Conservation (phyloP, 2,329 filamentous ascomycete species). For the Xylariaceae sp. region DNA sequence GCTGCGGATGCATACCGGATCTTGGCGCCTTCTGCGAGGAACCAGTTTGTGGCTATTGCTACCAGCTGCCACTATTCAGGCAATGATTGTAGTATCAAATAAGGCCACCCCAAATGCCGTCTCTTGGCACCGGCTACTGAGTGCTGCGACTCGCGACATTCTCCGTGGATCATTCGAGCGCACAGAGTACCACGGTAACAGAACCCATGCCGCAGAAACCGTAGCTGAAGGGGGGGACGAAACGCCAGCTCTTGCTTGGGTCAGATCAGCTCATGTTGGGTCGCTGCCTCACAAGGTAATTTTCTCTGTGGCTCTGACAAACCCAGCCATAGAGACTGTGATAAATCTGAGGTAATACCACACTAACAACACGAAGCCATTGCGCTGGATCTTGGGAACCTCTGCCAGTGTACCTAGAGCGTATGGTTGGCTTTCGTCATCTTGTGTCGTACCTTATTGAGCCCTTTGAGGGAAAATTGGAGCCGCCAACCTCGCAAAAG, state of each 20-base stretch:
- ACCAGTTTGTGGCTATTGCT: conserved; percentile 6
- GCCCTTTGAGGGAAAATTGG: background rate
- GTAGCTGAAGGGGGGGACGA: conserved; percentile 13
- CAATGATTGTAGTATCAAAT: conserved; percentile 28
- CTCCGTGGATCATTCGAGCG: too few relatives aligned
- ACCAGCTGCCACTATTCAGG: background rate
- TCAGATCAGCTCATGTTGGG: conserved; percentile 18
- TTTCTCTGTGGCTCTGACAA: background rate
- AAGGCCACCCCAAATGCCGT: conserved; percentile 23
- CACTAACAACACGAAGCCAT: background rate
- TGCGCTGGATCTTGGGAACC: background rate
- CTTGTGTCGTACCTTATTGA: conserved; percentile 3
- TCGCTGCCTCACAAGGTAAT: conserved; percentile 7
- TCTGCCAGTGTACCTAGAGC: background rate
- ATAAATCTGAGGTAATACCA: conserved; percentile 9
- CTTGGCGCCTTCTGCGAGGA: conserved; percentile 13
- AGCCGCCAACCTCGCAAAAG: background rate
- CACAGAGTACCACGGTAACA: too few relatives aligned
- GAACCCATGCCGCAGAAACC: conserved; percentile 6
- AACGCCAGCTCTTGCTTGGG: conserved; percentile 14
- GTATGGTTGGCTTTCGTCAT: conserved; percentile 1
- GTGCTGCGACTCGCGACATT: conserved; percentile 24
- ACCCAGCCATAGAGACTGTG: conserved; percentile 6
- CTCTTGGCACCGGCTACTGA: conserved; percentile 12
- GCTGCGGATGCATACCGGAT: conserved; percentile 9